Base-by-base conservation (phyloP, 1,284 basidiomycete species). In the Cerrena zonata region DNA sequence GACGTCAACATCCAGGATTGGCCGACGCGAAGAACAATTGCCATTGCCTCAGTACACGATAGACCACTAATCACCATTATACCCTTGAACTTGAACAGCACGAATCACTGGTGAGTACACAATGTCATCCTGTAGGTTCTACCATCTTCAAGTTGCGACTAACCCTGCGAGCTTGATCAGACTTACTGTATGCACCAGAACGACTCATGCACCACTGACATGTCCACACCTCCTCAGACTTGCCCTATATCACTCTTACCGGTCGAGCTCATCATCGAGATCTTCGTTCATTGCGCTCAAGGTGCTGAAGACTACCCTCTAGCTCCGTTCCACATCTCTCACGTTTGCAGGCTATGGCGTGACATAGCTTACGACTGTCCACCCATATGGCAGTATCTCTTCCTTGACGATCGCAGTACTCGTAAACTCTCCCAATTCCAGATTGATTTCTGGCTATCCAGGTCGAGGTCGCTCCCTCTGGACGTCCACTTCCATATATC, bases 211-310 rank as follows among this genome's bases (percentile, higher is more conserved):
- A n/a, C n/a, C n/a, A n/a, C n/a, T n/a, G n/a, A n/a, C n/a, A n/a
- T n/a, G n/a, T n/a, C n/a, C n/a, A n/a, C n/a, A n/a, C n/a, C 41
- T 45, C 30, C 7, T 34, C 30, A 34, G 30, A 34, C 30, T 22
- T 39, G 56, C 0, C 51, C 59, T 48, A 60, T 72, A 57, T 44
- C 57, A 48, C 37, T 55, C 45, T 62, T 86, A 48, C 86, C 86
- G 0, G 67, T 77, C 11, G 85, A 88, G 56, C 65, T 88, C 10
- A 72, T 88, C 47, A 73, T 80, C 57, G 75, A 82, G 50, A 77
- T 85, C 47, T 86, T 86, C 65, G 62, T 67, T 2, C 67, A 68
- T 30, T 77, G 74, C 58, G 69, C 61, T 5, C 58, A 63, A 42
- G 48, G 48, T 5, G 53, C 70, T 3, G 60, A 62, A 5, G 68